A percentile compares a stretch with the other conserved stretches of the same genome.
phyloP scores from a whole-genome alignment of 805 yeast genomes.

The Candida alai region DNA sequence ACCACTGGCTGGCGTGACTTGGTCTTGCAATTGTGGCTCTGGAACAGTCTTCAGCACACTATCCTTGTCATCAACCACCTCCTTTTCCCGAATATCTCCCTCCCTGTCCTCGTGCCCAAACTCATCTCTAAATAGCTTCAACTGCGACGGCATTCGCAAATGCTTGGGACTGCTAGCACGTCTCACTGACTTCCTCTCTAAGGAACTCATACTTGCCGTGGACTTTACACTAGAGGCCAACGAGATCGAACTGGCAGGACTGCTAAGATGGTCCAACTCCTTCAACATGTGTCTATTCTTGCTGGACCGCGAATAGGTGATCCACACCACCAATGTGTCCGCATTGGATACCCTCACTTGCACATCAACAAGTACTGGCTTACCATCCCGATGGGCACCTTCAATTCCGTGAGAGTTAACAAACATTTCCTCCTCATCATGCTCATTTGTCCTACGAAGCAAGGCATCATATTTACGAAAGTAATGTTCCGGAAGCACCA shows the following conservation, averaged over 20 bases:
- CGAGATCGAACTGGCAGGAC: slow-evolving; percentile 15
- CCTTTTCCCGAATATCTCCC: too few species aligned
- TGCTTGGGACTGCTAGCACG: too few species aligned
- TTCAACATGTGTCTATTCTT: slow-evolving; percentile 17
- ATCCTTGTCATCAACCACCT: too few species aligned
- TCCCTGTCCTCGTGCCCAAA: too few species aligned
- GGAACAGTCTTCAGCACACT: too few species aligned
- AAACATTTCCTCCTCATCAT: slow-evolving; percentile 47
- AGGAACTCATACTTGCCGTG: slow-evolving; percentile 8
- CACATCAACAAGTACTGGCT: slow-evolving; percentile 61
- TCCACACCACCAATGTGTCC: slow-evolving; percentile 70
- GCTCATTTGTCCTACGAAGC: slow-evolving; percentile 16
- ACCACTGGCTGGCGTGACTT: too few species aligned
- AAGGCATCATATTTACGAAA: slow-evolving; percentile 67
- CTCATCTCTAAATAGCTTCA: slow-evolving; percentile 41
- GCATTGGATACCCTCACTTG: slow-evolving; percentile 69
- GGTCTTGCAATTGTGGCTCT: too few species aligned
- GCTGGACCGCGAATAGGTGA: slow-evolving; percentile 66
- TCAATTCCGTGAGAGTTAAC: slow-evolving; percentile 61
- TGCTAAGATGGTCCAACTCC: slow-evolving; percentile 22
- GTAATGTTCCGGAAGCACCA: slow-evolving; percentile 88
- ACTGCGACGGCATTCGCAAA: too few species aligned
- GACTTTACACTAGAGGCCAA: slow-evolving; percentile 4
- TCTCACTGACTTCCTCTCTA: too few species aligned
- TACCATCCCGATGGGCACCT: slow-evolving; percentile 71